Evolutionary conservation across 768 basidiomycete species (phyloP), one percentile per base, ranked within the genome.

Genomic region (Rhodocollybia butyracea): DNA sequence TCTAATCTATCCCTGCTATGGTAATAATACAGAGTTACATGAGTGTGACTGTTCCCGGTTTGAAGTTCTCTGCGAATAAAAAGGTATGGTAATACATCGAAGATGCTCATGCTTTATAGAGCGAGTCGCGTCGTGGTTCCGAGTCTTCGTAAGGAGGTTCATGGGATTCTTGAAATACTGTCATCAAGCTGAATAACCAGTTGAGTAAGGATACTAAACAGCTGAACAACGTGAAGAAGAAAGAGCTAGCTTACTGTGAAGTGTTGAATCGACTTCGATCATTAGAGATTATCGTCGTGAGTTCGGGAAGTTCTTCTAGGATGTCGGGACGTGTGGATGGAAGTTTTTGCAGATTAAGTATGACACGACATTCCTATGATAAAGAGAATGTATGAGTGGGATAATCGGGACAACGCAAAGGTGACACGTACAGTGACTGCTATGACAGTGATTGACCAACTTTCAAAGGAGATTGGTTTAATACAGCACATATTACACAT

Each of bases 271-370:
- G 13, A 24, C 27, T 41, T 34, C 15, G 32, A 32, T 55, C 54
- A n/a, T 43, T 38, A 31, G 51, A 24, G 30, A 56, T 36, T 39
- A 61, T 31, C 24, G 54, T 56, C 34, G 60, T 61, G 13, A 61
- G 43, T 51, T 61, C 51, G 15, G 50, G 54, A 17, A 53, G 34
- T 15, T 43, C 46, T 8, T 54, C 43, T 7, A 45, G 36, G 15
- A 50, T 42, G 24, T 29, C 27, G 11, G 42, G 11, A 52, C 22
- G 29, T 41, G 46, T 15, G 6, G 45, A 13, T 31, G 60, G 55
- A 26, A 57, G 50, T 29, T 47, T 43, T 51, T 61, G 58, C 34
- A 61, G 17, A 32, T 61, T 61, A 10, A 61, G 36, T 5, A 61
- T 59, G 46, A 61, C 55, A 19, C 60, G 48, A 22, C 60, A 61